Conservation (phyloP, 2,329 filamentous ascomycete genomes). For the Cladosporium sp. region DNA sequence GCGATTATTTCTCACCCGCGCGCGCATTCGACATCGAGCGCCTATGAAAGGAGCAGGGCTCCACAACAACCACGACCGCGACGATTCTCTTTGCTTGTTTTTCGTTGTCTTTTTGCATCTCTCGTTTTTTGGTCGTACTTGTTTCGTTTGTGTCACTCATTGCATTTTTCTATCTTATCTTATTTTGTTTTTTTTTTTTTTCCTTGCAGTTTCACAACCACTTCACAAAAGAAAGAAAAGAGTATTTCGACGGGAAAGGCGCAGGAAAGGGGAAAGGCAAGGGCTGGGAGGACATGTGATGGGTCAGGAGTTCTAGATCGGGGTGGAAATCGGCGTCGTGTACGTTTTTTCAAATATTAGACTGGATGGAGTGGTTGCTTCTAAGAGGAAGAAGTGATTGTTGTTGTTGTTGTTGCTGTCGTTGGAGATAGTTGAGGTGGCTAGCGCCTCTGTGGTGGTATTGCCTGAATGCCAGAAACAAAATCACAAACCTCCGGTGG, state of each 20-base stretch:
- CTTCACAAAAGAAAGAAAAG: neutral
- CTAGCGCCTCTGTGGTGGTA: neutral
- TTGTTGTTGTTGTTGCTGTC: neutral
- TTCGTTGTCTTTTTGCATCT: neutral
- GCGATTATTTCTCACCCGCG: neutral
- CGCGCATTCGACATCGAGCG: neutral
- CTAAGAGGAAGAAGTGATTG: neutral
- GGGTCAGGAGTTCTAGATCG: neutral
- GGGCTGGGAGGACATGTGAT: neutral
- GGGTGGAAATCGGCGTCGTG: neutral
- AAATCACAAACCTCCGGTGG: neutral
- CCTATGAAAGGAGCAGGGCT: neutral
- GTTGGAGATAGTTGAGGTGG: conserved; percentile 1
- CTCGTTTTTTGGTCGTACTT: neutral
- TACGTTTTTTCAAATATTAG: neutral
- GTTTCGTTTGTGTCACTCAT: neutral
- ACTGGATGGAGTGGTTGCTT: neutral
- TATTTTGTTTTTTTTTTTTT: no score
- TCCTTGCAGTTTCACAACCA: neutral
- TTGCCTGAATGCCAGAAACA: neutral
- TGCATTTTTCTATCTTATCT: neutral
- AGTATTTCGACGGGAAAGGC: neutral
- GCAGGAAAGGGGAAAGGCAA: neutral
- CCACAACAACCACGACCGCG: neutral
- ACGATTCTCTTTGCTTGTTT: conserved; percentile 9